Evolutionary conservation across 805 yeast species (phyloP).

Genomic region (Sugiyamaella chiloensis): DNA sequence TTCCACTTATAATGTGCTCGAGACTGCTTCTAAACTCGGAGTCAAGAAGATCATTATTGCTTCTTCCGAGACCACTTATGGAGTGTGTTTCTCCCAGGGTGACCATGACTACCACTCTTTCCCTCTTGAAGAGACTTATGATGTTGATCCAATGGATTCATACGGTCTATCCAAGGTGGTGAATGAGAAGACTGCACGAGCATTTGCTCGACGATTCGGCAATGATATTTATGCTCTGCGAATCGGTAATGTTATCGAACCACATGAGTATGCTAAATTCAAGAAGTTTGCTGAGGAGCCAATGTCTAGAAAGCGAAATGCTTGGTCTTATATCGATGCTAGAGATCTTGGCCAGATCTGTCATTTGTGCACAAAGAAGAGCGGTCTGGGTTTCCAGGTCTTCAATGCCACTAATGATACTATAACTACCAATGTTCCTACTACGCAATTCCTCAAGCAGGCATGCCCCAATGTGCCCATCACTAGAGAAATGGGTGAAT

Average conservation of each 20-base stretch:
- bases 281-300: conserved; percentile 10
- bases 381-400: conserved; percentile 19
- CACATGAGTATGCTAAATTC: conserved; percentile 14
- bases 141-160: conserved; percentile 17
- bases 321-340: conserved; percentile 20
- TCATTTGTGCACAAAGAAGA: conserved; percentile 11
- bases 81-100: conserved; percentile 20
- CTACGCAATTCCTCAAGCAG: conserved; percentile 14
- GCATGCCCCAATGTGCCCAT: conserved; percentile 15
- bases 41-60: conserved; percentile 19
- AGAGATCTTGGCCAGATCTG: conserved; percentile 19
- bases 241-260: conserved; percentile 17
- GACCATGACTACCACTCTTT: conserved; percentile 16
- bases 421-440: conserved; percentile 15
- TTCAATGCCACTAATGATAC: conserved; percentile 20
- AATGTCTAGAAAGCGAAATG: conserved; percentile 15
- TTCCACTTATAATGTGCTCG: conserved; percentile 18
- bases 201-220: conserved; percentile 14
- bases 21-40: conserved; percentile 18
- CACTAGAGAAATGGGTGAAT: conserved; percentile 14
- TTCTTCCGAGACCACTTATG: conserved; percentile 19
- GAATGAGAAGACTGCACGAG: conserved; percentile 17
- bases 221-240: conserved; percentile 16
- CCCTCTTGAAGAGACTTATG: conserved; percentile 19
- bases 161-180: conserved; percentile 17